Evolutionary conservation across 2,329 filamentous ascomycete genomes (phyloP), one percentile per base, ranked within the genome.

Genomic region (Sporothrix phasma): DNA sequence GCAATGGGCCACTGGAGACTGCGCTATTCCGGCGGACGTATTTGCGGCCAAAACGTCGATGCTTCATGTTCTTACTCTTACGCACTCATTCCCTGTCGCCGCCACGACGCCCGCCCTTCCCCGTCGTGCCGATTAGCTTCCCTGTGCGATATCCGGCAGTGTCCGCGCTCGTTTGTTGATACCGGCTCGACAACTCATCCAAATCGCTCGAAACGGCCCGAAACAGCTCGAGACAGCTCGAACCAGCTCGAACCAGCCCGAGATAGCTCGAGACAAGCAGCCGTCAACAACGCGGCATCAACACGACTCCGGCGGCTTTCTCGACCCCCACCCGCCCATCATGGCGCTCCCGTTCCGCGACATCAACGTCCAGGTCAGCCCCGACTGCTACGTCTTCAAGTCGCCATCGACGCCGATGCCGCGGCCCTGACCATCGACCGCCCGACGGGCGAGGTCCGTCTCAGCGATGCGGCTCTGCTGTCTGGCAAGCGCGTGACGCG

Each of bases 331-430:
- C 49, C 15, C 17, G 13, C 34, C 59, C 70, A 69, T 64, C 61
- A 76, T 76, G 74, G 71, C 73, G 53, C 76, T 84, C 69, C 94
- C 93, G 24, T 99, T 92, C 77, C 86, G 93, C 74, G 94, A 99
- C 80, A 95, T 97, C 80, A 99, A 97, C 76, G 86, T 99, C 75
- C 92, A 96, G 76, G 89, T 92, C 69, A 92, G 93, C 61, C 82
- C 90, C 71, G 90, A 93, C 71, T 88, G 94, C 74, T 99, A 99
- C 81, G 90, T 92, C 71, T 99, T 99, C 77, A 92, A 90, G 45
- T 99, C 94, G 31, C 94, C 94, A 31, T 97, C 94, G 0, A 93
- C 92, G 3, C 92, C 67, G 86, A 92, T 76, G 88, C 92, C 31
- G 91, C 90, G 15, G 90, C 91, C 10, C 82, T 99, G 61, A 86